Evolutionary conservation across 164 flowering plant species (phyloP).

Genomic region (Magnolia sinica): DNA sequence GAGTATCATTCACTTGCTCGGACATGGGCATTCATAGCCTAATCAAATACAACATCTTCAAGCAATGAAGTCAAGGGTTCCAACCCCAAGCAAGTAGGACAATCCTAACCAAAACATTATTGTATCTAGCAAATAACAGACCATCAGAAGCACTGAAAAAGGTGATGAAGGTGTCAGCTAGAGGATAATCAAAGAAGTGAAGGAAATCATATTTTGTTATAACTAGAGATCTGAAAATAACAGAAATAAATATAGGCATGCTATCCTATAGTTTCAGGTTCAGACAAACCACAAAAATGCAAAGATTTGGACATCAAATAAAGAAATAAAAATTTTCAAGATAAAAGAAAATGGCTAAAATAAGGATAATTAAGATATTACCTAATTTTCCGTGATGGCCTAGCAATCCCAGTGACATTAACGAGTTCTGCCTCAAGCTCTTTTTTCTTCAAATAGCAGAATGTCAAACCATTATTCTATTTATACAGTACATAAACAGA

Average conservation of each 20-base stretch:
- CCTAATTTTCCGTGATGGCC: slow-evolving; percentile 93
- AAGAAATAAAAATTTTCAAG: not conserved
- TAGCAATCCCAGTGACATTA: slow-evolving; percentile 77
- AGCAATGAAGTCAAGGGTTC: too few relatives aligned
- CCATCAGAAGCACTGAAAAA: too few relatives aligned
- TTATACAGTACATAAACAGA: not conserved
- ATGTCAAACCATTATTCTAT: not conserved
- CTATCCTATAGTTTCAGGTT: not conserved
- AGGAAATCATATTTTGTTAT: not conserved
- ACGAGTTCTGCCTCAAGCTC: slow-evolving; percentile 99
- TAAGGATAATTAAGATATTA: slow-evolving; percentile 11
- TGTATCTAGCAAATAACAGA: too few relatives aligned
- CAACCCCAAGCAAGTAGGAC: too few relatives aligned
- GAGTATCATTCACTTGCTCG: too few relatives aligned
- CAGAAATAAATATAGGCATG: not conserved
- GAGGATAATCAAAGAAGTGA: not conserved
- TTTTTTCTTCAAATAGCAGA: slow-evolving; percentile 60
- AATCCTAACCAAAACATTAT: too few relatives aligned
- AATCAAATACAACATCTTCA: too few relatives aligned
- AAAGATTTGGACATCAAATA: not conserved
- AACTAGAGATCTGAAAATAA: not conserved
- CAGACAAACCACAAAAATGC: not conserved
- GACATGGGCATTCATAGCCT: too few relatives aligned
- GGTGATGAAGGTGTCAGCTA: not conserved
- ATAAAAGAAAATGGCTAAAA: not conserved